A percentile compares a stretch with the other conserved stretches of the same genome.
Evolutionary conservation across 495 filamentous ascomycete species (phyloP).

Genomic region (Annulohypoxylon moriforme): DNA sequence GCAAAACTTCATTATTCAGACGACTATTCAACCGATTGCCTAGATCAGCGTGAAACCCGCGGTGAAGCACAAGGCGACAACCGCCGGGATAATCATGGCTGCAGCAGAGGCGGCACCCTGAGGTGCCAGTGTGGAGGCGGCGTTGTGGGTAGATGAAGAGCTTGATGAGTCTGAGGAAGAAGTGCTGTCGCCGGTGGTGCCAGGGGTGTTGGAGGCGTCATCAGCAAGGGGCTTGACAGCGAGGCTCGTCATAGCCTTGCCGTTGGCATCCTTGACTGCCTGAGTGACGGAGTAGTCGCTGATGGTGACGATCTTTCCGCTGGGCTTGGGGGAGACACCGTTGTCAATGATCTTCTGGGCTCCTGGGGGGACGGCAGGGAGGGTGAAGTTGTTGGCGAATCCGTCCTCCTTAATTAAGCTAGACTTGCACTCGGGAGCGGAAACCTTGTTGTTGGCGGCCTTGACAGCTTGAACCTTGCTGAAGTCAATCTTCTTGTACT

Average conservation of each 20-base stretch:
- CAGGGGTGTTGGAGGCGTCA: conserved; percentile 53
- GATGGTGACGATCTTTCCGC: conserved; percentile 56
- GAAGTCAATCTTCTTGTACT: conserved; percentile 80
- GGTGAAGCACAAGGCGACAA: conserved; percentile 43
- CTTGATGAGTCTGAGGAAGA: conserved; percentile 9
- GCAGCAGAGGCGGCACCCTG: conserved; percentile 39
- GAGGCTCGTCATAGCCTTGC: conserved; percentile 50
- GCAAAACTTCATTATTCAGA: conserved; percentile 40
- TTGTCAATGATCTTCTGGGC: conserved; percentile 65
- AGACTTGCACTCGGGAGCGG: conserved; percentile 68
- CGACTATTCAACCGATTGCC: conserved; percentile 37
- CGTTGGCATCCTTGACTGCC: conserved; percentile 54
- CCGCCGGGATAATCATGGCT: conserved; percentile 42
- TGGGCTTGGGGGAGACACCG: conserved; percentile 57
- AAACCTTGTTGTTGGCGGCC: conserved; percentile 61
- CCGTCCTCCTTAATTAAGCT: conserved; percentile 69
- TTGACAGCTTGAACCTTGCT: conserved; percentile 66
- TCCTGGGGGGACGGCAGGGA: conserved; percentile 66
- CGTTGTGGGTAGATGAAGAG: conserved; percentile 21
- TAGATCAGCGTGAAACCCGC: conserved; percentile 46
- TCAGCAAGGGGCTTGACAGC: conserved; percentile 57
- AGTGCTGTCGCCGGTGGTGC: conserved; percentile 13
- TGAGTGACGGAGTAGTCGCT: conserved; percentile 56
- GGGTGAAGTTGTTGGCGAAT: conserved; percentile 81
- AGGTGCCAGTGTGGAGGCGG: conserved; percentile 39